Conservation (phyloP, 2,329 filamentous ascomycete genomes). For the Trichothecium sympodiale region DNA sequence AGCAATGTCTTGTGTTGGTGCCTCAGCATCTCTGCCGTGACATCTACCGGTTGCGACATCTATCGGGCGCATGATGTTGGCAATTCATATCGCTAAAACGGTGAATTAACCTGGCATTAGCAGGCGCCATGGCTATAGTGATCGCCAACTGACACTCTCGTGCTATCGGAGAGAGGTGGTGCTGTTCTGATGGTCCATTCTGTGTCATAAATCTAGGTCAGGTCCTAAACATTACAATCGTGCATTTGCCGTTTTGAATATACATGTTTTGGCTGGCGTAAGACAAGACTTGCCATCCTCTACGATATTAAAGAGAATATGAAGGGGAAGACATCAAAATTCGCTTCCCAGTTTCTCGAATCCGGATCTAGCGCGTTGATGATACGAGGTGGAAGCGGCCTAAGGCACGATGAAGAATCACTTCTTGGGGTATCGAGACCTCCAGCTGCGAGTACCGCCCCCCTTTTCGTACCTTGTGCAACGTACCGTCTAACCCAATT, state of each 20-base stretch:
- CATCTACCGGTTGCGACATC: constrained; percentile 15
- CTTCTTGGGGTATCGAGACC: neutral
- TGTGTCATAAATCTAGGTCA: constrained; percentile 12
- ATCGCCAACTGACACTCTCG: constrained; percentile 13
- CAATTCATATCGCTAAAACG: constrained; percentile 13
- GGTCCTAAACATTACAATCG: constrained; percentile 13
- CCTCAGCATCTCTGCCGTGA: constrained; percentile 14
- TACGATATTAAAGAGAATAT: constrained; percentile 3
- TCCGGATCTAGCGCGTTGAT: no score
- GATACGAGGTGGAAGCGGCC: no score
- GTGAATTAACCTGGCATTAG: constrained; percentile 14
- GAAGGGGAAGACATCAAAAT: neutral
- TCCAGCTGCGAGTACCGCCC: neutral
- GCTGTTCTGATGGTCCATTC: constrained; percentile 10
- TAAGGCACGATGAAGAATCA: constrained; percentile 3
- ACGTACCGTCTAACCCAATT: neutral
- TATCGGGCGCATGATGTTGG: no score
- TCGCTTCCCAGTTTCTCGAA: neutral
- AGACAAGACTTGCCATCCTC: constrained; percentile 11
- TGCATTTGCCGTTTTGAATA: constrained; percentile 14
- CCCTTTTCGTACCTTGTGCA: neutral
- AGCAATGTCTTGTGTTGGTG: constrained; percentile 13
- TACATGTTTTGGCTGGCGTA: constrained; percentile 16
- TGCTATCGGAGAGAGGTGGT: constrained; percentile 10
- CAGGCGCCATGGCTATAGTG: constrained; percentile 13